Conservation (phyloP, 1,139 yeast species). For the Pichia sp. region DNA sequence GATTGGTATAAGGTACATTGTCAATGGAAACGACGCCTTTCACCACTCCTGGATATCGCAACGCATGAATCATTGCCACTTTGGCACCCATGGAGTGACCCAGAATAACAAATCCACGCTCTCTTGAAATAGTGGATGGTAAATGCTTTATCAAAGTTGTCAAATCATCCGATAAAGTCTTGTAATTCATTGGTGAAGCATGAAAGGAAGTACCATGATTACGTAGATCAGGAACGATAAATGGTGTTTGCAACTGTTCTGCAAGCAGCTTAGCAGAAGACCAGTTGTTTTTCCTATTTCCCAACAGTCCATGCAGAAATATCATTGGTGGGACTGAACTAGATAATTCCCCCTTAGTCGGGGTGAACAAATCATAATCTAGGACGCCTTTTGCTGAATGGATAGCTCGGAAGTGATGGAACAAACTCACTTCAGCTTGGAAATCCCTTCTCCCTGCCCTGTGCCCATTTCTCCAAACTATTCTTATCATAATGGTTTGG, state of each 20-base stretch:
- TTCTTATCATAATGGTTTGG: no score
- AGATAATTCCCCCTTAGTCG: slow-evolving; percentile 17
- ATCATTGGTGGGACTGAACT: slow-evolving; percentile 44
- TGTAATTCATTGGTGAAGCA: slow-evolving; percentile 57
- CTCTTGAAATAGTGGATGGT: slow-evolving; percentile 8
- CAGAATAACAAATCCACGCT: slow-evolving; percentile 37
- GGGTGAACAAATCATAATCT: slow-evolving; percentile 19
- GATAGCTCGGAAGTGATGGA: no score
- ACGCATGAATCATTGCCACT: slow-evolving; percentile 77
- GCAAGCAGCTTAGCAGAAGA: slow-evolving; percentile 52
- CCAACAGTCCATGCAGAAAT: slow-evolving; percentile 83
- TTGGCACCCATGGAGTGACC: slow-evolving; percentile 99
- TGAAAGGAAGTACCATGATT: slow-evolving; percentile 94
- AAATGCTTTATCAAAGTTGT: slow-evolving; percentile 13
- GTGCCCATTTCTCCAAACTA: no score
- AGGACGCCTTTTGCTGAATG: no score
- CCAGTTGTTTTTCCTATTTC: slow-evolving; percentile 70
- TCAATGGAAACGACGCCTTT: slow-evolving; percentile 71
- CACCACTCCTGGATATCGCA: slow-evolving; percentile 60
- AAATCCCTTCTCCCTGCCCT: no score
- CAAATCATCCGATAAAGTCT: slow-evolving; percentile 75
- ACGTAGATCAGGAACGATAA: slow-evolving; percentile 72
- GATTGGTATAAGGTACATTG: slow-evolving; percentile 62
- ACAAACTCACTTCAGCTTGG: no score
- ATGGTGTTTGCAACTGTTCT: slow-evolving; percentile 30